Base-by-base conservation (phyloP, 352 stramenopile species). In the Phytophthora colocasiae region DNA sequence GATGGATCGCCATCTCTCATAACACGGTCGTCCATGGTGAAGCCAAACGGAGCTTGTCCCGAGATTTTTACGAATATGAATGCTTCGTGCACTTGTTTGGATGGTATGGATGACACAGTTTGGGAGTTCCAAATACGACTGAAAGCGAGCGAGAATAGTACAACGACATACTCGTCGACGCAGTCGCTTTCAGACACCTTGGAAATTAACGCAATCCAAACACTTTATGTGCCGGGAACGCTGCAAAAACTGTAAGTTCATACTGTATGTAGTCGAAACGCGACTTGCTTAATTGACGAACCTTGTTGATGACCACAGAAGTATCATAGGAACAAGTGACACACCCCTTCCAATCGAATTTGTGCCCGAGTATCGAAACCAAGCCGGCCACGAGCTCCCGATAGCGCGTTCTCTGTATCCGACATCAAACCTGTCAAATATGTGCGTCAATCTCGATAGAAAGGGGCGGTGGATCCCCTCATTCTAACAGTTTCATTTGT, bases 71-170 rank as follows among this genome's bases (percentile, higher is more conserved):
- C 58, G 19, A 47, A 46, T 2, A 38, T 70, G 41, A 84, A 81
- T 26, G 66, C 45, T 2, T 84, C 76, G 17, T 84, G 76, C 45
- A 84, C 73, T 10, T 84, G 76, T 29, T 46, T 84, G n/a, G 67
- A n/a, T 9, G 62, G 69, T 32, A 26, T 68, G 17, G 43, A 61
- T 29, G 36, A 60, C 6, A 44, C 54, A 10, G 24, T 27, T 6
- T 78, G 70, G 70, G 51, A 46, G 11, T 78, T 78, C 27, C 70
- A 14, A 27, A 53, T 78, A 41, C 50, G 34, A 39, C 6, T 27
- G 29, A 73, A 75, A 48, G 4, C 6, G 4, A 52, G 24, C 22
- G 19, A 46, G 3, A 26, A 34, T 50, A 39, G 4, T 34, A 15
- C 44, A 19, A 50, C 51, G 5, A 24, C 24, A 22, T 75, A 66